A percentile compares a stretch with the other conserved stretches of the same genome.
Evolutionary conservation across 257 asterid species (phyloP).

Genomic region (Datura wrightii): DNA sequence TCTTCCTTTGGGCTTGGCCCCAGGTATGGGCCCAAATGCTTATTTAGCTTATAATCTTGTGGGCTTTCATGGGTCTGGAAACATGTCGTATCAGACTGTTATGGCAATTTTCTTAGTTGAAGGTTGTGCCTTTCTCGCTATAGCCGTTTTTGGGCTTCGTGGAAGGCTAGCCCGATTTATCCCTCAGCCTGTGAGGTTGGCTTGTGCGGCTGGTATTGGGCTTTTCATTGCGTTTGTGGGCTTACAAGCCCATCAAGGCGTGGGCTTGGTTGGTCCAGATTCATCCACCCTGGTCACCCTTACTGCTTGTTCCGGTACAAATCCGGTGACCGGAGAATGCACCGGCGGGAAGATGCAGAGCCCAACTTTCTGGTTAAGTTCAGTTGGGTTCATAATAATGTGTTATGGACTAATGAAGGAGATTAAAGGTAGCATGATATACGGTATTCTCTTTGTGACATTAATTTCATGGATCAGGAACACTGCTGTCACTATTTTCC

Average conservation of each 20-base stretch:
- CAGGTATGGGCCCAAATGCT: constrained; percentile 84
- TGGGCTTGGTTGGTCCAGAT: constrained; percentile 75
- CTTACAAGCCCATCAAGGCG: constrained; percentile 64
- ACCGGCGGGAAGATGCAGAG: constrained; percentile 66
- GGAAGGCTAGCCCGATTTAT: constrained; percentile 66
- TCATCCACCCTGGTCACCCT: constrained; percentile 53
- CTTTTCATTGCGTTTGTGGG: constrained; percentile 80
- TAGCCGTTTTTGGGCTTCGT: constrained; percentile 76
- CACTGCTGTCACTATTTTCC: constrained; percentile 64
- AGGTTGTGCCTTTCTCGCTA: constrained; percentile 66
- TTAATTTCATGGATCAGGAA: constrained; percentile 75
- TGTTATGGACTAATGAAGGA: constrained; percentile 69
- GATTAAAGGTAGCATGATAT: constrained; percentile 82
- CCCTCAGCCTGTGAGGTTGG: constrained; percentile 60
- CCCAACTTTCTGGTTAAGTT: constrained; percentile 81
- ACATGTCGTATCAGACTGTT: constrained; percentile 60
- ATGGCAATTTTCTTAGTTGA: constrained; percentile 72
- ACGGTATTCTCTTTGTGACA: constrained; percentile 74
- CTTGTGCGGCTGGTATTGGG: constrained; percentile 76
- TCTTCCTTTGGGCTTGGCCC: constrained; percentile 77
- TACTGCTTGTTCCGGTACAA: constrained; percentile 52
- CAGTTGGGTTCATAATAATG: constrained; percentile 58
- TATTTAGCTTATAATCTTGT: constrained; percentile 70
- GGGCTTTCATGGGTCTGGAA: constrained; percentile 78
- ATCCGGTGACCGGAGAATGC: constrained; percentile 63